phyloP scores from a whole-genome alignment of 345 rosid genomes.

The Jatropha curcas region DNA sequence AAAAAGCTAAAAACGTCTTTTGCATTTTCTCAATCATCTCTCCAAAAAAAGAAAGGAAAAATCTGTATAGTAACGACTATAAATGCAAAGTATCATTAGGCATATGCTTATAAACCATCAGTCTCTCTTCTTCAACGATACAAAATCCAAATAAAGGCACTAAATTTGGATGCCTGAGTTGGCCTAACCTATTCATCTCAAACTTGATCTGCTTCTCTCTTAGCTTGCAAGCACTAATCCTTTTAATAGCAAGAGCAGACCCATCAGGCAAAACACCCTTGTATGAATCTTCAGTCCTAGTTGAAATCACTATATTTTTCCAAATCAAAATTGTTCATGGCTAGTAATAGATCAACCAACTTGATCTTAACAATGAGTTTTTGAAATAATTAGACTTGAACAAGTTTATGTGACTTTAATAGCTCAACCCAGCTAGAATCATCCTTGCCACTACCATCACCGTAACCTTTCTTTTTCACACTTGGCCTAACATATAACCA shows the following conservation, averaged over 20 bases:
- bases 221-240: conserved; percentile 60
- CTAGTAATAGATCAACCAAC: conserved; percentile 75
- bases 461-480: conserved; percentile 34
- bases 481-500: conserved; percentile 54
- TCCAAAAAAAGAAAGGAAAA: no score
- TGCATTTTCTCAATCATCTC: no score
- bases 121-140: conserved; percentile 71
- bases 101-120: conserved; percentile 82
- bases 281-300: conserved; percentile 71
- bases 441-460: conserved; percentile 38
- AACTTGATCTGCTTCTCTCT: conserved; percentile 68
- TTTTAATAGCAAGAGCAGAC: conserved; percentile 79
- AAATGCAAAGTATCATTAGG: conserved; percentile 67
- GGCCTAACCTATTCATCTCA: conserved; percentile 73
- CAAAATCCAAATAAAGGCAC: conserved; percentile 83
- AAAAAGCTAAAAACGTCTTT: no score
- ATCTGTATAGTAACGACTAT: no score
- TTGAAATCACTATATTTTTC: conserved; percentile 59
- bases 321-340: conserved; percentile 61
- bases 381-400: conserved; percentile 85
- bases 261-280: conserved; percentile 88
- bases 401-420: conserved; percentile 60
- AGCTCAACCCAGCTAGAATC: conserved; percentile 57
- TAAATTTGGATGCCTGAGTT: conserved; percentile 85
- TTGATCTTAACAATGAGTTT: conserved; percentile 82